Base-by-base conservation (phyloP, 2,329 filamentous ascomycete species). In the Aspergillus sp. region DNA sequence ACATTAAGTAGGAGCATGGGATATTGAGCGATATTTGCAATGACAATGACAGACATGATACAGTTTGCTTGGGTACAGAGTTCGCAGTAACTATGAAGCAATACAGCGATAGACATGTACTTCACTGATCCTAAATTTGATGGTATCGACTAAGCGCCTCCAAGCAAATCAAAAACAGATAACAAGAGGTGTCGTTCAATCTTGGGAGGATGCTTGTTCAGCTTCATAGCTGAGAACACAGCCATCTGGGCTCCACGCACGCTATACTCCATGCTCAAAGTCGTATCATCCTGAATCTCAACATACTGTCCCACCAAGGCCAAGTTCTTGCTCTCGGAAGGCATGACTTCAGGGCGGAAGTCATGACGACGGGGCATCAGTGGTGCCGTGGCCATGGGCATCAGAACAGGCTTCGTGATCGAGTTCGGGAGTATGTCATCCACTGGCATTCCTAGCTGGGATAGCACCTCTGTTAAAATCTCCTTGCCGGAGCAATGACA, bases 231-330 rank as follows among this genome's bases (percentile, higher is more conserved):
- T 54, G 69, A 64, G 52, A 64, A 65, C 5, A 77, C 74, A 0
- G 77, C 75, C 64, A 71, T 70, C 70, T 75, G 73, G 10, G 72
- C 76, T 8, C 64, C 63, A 3, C 71, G 62, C 3, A 74, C 69
- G 60, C 75, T 77, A 62, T 79, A 78, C 64, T 79, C 75, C 25
- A 75, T 71, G 7, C 72, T 76, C 57, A 76, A 73, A 17, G 77
- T 74, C 25, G 71, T 73, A 65, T 78, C 75, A 15, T 67, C 68
- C 11, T 66, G 66, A 15, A 77, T 73, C 64, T 80, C 77, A 7
- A 75, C 76, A 62, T 75, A 80, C 64, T 79, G 76, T n/a, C 77
- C 77, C 21, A 79, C 62, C 27, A 77, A 70, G 5, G 72, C 77
- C 54, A 78, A 68, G 59, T 79, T 80, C 15, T 65, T 72, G 8